These are phyloP conservation scores for Ganoderma leucocontextum DNA, from an alignment of 1,284 basidiomycete species.

Conservation along the genomic window DNA sequence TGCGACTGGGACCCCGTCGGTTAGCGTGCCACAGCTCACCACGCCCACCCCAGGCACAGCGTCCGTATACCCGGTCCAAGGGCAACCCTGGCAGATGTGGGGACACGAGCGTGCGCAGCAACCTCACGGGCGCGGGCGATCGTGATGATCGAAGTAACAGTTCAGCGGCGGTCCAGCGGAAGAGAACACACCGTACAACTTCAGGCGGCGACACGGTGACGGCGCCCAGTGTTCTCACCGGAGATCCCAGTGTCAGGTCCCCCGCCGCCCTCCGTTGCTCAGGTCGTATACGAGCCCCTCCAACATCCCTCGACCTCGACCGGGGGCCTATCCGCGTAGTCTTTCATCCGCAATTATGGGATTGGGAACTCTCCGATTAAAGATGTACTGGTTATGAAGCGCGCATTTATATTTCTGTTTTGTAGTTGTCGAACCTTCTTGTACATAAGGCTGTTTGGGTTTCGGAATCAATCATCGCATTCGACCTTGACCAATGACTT, in stretches of 20 bases:
- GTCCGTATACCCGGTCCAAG: not conserved
- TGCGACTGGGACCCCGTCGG: not conserved
- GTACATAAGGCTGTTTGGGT: not conserved
- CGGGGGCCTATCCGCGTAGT: not conserved
- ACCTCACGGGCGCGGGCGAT: not conserved
- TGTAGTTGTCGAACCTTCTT: not conserved
- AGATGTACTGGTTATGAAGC: not conserved
- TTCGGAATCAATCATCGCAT: not conserved
- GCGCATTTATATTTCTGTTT: not conserved
- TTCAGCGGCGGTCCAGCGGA: slow-evolving; percentile 7
- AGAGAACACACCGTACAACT: not conserved
- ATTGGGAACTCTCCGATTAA: not conserved
- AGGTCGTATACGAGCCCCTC: not conserved
- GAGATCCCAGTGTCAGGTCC: not conserved
- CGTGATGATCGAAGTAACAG: not conserved
- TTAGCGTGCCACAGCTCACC: not conserved
- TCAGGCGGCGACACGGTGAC: not conserved
- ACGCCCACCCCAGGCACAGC: not conserved
- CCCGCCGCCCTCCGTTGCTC: not conserved
- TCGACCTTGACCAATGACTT: not conserved
- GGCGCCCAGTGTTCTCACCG: not conserved
- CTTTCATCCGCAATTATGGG: not conserved
- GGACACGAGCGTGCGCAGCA: not conserved
- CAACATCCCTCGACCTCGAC: not conserved
- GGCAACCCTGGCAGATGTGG: not conserved